Conservation (phyloP, 2,329 filamentous ascomycete genomes). For the Phaeosphaeria sp. region DNA sequence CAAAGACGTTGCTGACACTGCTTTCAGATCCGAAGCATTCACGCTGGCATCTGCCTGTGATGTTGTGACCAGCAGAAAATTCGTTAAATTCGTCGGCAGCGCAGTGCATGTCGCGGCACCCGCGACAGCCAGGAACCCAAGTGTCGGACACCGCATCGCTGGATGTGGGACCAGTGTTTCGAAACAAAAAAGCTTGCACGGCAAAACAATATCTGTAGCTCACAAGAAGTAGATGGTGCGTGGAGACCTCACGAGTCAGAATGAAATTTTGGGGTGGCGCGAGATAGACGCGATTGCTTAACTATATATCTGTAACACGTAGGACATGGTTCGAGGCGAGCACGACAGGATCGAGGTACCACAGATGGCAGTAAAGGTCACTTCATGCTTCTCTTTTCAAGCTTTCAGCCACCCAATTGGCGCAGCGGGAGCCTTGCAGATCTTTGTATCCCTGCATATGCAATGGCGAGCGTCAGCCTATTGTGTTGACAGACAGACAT, state of each 20-base stretch:
- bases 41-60: conserved; percentile 26
- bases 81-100: conserved; percentile 20
- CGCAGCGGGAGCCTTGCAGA: conserved; percentile 13
- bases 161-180: not conserved
- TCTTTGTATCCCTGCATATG: conserved; percentile 14
- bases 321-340: not conserved
- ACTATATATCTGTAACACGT: conserved; percentile 9
- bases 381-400: not conserved
- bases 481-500: not conserved
- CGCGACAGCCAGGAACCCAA: conserved; percentile 9
- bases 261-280: not conserved
- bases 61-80: conserved; percentile 52
- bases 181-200: not conserved
- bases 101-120: conserved; percentile 12
- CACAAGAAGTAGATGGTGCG: not conserved
- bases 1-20: conserved; percentile 48
- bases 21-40: conserved; percentile 40
- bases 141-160: conserved; percentile 22
- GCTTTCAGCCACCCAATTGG: conserved; percentile 16
- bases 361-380: conserved; percentile 10
- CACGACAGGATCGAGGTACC: conserved; percentile 5
- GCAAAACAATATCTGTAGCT: not conserved
- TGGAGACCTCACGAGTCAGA: not conserved
- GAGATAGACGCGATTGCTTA: not conserved
- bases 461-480: not conserved